Percentiles rank a stretch among this genome's conserved stretches.
Evolutionary conservation across 148 eudicot genomes (phyloP).

Genomic region (Silene uniflora): DNA sequence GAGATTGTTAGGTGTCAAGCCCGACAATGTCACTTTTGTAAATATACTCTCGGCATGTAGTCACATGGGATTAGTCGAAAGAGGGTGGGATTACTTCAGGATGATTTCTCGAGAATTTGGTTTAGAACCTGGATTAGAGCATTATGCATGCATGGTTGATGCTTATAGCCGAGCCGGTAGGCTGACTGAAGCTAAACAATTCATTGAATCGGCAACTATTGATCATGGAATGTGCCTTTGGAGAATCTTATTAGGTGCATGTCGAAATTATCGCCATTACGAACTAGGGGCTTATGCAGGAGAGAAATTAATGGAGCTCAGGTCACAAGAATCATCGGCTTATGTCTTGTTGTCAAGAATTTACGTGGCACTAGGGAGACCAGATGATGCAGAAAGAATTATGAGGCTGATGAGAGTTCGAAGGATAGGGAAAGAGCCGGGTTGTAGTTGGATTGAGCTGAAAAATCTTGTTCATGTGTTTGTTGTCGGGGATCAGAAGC

Average conservation of each 20-base stretch:
- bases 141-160: constrained; percentile 68
- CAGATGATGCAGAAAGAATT: constrained; percentile 47
- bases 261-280: constrained; percentile 42
- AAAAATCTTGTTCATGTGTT: constrained; percentile 55
- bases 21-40: constrained; percentile 57
- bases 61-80: constrained; percentile 57
- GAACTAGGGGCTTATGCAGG: constrained; percentile 72
- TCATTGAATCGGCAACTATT: constrained; percentile 41
- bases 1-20: constrained; percentile 41
- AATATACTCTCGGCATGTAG: constrained; percentile 62
- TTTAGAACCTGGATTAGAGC: constrained; percentile 45
- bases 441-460: constrained; percentile 69
- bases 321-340: constrained; percentile 62
- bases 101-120: constrained; percentile 41
- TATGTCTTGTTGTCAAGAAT: constrained; percentile 53
- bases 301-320: constrained; percentile 55
- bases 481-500: constrained; percentile 58
- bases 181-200: constrained; percentile 51
- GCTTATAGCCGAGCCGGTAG: constrained; percentile 57
- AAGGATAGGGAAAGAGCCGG: constrained; percentile 57
- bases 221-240: constrained; percentile 62
- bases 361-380: constrained; percentile 44
- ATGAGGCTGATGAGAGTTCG: constrained; percentile 53
- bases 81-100: constrained; percentile 42
- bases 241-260: constrained; percentile 56